Evolutionary conservation across 1,139 yeast genomes (phyloP), one percentile per base, ranked within the genome.

Genomic region (Yamadazyma triangularis): DNA sequence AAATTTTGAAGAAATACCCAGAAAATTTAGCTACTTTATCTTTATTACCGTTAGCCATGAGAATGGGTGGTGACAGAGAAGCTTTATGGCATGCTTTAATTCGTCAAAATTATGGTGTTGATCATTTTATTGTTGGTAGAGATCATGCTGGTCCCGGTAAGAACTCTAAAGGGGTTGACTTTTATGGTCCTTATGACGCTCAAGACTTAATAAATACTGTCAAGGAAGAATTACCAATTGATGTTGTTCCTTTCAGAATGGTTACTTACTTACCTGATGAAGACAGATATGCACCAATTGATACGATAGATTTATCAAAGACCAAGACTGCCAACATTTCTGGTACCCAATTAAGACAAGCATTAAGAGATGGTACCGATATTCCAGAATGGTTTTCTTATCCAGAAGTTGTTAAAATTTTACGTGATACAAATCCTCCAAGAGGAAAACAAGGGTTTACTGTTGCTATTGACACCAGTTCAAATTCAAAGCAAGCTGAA

Each of bases 11-110:
- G 60, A 82, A 91, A 52, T 89, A 85, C 62, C 97, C 97, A 35
- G 83, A 80, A 39, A 96, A 96, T 35, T 80, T 89, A 73, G 97
- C 96, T 9, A 77, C 86, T 44, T 70, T 89, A 42, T 82, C 96
- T 9, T 69, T 89, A 44, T 70, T 89, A 52, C 97, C 97, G 12
- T 71, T 89, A 50, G 97, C 97, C 29, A 89, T 89, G 97, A 80
- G 97, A 72, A 89, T 89, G 97, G 96, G 94, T 40, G 97, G 97
- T 60, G 96, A 91, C 60, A 80, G 96, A 59, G 97, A 89, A 66
- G 97, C 97, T 21, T 83, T 89, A 32, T 89, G 97, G 97, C 97
- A 89, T 58, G 96, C 96, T 15, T 83, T 89, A 53, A 89, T 89
- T 56, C 83, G 97, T 65, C 86, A 88, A 71, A 89, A 89, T 64